phyloP scores from a whole-genome alignment of 495 filamentous ascomycete genomes.

The Cercophora newfieldiana region DNA sequence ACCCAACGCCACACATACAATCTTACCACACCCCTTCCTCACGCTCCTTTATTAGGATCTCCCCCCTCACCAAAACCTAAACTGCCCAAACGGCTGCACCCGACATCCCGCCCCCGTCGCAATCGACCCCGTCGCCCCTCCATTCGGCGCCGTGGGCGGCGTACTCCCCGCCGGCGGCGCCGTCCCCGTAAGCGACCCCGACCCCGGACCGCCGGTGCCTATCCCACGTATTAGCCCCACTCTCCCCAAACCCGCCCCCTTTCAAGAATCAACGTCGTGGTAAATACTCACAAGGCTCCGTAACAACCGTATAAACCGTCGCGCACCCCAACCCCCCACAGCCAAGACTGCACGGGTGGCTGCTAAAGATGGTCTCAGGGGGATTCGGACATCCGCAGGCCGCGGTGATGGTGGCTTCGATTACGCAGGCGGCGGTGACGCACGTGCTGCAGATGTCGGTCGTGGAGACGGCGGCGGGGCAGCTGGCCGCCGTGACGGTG shows the following conservation, averaged over 20 bases:
- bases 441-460: constrained; percentile 31
- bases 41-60: neutral
- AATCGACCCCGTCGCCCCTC: neutral
- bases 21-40: no score
- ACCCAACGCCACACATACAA: no score
- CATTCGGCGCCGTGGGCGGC: neutral
- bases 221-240: neutral
- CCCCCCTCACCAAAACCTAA: constrained; percentile 13
- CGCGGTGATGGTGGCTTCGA: constrained; percentile 23
- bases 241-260: neutral
- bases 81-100: neutral
- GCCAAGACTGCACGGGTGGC: constrained; percentile 25
- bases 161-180: neutral
- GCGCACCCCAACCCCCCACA: constrained; percentile 26
- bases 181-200: neutral
- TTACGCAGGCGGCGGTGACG: constrained; percentile 27
- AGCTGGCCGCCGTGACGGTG: constrained; percentile 18
- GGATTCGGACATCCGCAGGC: constrained; percentile 22
- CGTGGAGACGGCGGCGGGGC: constrained; percentile 28
- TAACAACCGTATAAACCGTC: constrained; percentile 25
- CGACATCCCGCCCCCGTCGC: neutral
- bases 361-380: constrained; percentile 23
- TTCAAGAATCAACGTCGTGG: no score
- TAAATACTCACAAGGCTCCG: constrained; percentile 2
- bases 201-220: neutral